phyloP scores from a whole-genome alignment of 768 basidiomycete species.

The Paxillus involutus region DNA sequence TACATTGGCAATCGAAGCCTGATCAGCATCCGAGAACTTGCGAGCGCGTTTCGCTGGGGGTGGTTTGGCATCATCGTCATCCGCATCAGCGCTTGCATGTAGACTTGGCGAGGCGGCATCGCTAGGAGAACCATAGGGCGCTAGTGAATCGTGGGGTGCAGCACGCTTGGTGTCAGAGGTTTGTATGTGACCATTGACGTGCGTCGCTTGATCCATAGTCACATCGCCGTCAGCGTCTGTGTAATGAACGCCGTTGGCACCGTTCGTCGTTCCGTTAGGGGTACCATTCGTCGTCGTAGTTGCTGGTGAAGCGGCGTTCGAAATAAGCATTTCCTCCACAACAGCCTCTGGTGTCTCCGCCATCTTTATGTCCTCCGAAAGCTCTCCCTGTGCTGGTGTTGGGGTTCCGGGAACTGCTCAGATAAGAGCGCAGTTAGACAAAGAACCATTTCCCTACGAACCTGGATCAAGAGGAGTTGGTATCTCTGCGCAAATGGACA shows the following conservation, averaged over 20 bases:
- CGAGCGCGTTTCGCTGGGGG: conserved; percentile 85
- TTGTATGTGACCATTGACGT: conserved; percentile 26
- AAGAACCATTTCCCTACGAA: conserved; percentile 32
- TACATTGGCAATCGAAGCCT: conserved; percentile 73
- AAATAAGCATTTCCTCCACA: conserved; percentile 13
- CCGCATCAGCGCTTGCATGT: conserved; percentile 12
- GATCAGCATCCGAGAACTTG: conserved; percentile 74
- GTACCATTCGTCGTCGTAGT: not conserved
- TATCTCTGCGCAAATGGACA: conserved; percentile 37
- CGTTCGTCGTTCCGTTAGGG: conserved; percentile 31
- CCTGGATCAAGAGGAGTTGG: conserved; percentile 50
- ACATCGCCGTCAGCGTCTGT: conserved; percentile 30
- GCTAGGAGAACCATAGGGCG: conserved; percentile 34
- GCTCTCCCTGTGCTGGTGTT: conserved; percentile 44
- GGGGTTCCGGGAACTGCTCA: conserved; percentile 44
- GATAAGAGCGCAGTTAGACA: conserved; percentile 28
- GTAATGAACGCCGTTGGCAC: conserved; percentile 25
- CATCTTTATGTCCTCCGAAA: conserved; percentile 58
- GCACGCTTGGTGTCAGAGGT: conserved; percentile 1
- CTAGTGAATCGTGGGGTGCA: conserved; percentile 34
- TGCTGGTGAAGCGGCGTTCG: conserved; percentile 15
- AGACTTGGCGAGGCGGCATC: conserved; percentile 32
- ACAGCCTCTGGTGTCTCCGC: conserved; percentile 28
- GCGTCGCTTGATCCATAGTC: conserved; percentile 25
- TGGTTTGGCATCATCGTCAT: conserved; percentile 57